These are phyloP conservation scores for Pichia kudriavzevii DNA, from an alignment of 1,139 yeast species.

Conservation along the genomic window DNA sequence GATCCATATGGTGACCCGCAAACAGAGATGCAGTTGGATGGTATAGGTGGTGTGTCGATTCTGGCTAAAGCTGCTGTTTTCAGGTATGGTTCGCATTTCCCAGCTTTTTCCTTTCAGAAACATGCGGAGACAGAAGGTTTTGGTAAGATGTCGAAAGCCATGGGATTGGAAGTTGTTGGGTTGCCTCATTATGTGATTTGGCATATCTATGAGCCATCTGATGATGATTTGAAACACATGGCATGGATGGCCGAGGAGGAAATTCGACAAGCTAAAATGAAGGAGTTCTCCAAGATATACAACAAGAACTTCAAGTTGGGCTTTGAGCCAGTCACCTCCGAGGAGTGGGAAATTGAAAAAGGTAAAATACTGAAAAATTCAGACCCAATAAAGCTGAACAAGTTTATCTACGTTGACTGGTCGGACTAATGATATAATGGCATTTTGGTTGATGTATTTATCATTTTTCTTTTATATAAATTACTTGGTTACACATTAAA, in stretches of 20 bases:
- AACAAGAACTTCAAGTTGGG: slow-evolving; percentile 72
- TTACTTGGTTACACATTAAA: neutral
- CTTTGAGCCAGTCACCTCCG: slow-evolving; percentile 57
- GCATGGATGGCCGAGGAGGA: slow-evolving; percentile 96
- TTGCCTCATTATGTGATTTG: slow-evolving; percentile 84
- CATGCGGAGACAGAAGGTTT: slow-evolving; percentile 93
- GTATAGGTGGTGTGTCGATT: slow-evolving; percentile 86
- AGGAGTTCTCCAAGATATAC: slow-evolving; percentile 58
- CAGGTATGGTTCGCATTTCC: slow-evolving; percentile 77
- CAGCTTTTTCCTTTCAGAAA: slow-evolving; percentile 80
- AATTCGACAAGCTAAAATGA: slow-evolving; percentile 54
- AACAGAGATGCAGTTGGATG: slow-evolving; percentile 68
- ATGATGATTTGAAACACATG: slow-evolving; percentile 88
- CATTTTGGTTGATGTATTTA: neutral
- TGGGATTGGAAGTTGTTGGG: slow-evolving; percentile 80
- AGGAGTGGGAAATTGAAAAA: slow-evolving; percentile 62
- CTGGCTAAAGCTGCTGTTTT: slow-evolving; percentile 76
- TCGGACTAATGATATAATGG: slow-evolving; percentile 6
- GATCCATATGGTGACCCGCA: slow-evolving; percentile 59
- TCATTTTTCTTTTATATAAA: neutral
- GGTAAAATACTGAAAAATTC: slow-evolving; percentile 64
- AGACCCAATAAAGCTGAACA: slow-evolving; percentile 42
- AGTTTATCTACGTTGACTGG: slow-evolving; percentile 60
- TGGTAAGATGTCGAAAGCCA: slow-evolving; percentile 75
- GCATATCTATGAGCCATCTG: slow-evolving; percentile 87